Evolutionary conservation across 2,329 filamentous ascomycete genomes (phyloP).

Genomic region (Aureobasidium sp.): DNA sequence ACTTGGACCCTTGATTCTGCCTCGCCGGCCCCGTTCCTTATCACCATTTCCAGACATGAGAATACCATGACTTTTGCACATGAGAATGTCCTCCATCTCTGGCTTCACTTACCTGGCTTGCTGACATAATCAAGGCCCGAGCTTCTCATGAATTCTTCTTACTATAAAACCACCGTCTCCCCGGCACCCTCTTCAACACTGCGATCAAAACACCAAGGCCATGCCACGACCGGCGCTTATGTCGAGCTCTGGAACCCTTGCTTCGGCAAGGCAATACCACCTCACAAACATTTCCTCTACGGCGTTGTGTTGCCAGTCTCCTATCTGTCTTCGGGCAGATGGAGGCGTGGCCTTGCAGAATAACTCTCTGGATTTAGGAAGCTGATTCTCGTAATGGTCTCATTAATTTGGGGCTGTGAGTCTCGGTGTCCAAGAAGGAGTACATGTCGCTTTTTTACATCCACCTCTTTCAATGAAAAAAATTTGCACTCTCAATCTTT

Average conservation of each 20-base stretch:
- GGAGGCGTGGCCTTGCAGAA: conserved; percentile 71
- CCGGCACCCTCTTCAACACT: conserved; percentile 41
- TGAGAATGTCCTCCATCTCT: no score
- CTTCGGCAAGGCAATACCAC: conserved; percentile 25
- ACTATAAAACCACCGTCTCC: background rate
- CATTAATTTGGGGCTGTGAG: conserved; percentile 78
- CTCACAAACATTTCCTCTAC: conserved; percentile 42
- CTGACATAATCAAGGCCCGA: conserved; percentile 14
- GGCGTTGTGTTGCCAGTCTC: conserved; percentile 75
- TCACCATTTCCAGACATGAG: no score
- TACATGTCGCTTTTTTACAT: conserved; percentile 47
- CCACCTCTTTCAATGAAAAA: background rate
- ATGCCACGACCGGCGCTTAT: conserved; percentile 74
- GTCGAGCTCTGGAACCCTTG: conserved; percentile 34
- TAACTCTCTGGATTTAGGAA: conserved; percentile 69
- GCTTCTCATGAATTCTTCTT: background rate
- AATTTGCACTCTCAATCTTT: no score
- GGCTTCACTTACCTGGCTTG: background rate
- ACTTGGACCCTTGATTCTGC: background rate
- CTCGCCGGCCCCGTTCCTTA: background rate
- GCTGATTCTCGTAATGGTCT: conserved; percentile 72
- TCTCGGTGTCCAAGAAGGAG: conserved; percentile 77
- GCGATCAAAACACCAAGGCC: conserved; percentile 68
- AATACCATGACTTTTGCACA: no score
- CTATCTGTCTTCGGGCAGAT: conserved; percentile 38